A percentile compares a stretch with the other conserved stretches of the same genome.
Evolutionary conservation across 306 rosid species (phyloP).

Genomic region (Rosa chinensis): DNA sequence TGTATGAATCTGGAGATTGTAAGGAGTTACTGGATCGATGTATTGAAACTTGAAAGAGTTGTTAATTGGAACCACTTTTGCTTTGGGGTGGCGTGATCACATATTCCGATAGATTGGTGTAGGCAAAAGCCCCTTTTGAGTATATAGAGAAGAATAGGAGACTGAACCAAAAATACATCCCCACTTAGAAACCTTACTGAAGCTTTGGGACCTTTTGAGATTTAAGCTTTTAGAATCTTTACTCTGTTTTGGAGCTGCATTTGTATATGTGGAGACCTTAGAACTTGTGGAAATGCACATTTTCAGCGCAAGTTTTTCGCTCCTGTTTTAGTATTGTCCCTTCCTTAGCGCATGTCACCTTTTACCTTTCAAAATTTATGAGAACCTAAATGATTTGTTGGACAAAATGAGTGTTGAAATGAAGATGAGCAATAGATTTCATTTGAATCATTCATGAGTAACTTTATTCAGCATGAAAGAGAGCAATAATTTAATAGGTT

Average conservation of each 20-base stretch:
- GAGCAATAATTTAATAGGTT: conserved; percentile 2
- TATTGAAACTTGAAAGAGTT: conserved; percentile 11
- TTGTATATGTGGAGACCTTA: not conserved
- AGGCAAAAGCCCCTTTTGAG: not conserved
- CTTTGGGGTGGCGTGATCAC: conserved; percentile 1
- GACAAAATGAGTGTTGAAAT: conserved; percentile 9
- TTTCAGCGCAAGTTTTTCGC: not conserved
- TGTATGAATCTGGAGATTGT: conserved; percentile 1
- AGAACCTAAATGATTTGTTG: not conserved
- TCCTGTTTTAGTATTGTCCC: not conserved
- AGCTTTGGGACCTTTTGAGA: not conserved
- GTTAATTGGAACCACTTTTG: not conserved
- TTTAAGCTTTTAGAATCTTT: not conserved
- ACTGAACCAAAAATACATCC: not conserved
- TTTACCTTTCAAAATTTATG: not conserved
- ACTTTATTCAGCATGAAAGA: conserved; percentile 9
- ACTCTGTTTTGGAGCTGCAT: not conserved
- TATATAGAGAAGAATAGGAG: not conserved
- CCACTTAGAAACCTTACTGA: not conserved
- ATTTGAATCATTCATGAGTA: not conserved
- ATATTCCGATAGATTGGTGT: conserved; percentile 8
- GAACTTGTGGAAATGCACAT: not conserved
- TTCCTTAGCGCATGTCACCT: not conserved
- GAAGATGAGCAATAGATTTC: not conserved
- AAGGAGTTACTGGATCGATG: conserved; percentile 8